These are phyloP conservation scores for Calonectria henricotiae DNA, from an alignment of 2,329 filamentous ascomycete species.

Conservation along the genomic window DNA sequence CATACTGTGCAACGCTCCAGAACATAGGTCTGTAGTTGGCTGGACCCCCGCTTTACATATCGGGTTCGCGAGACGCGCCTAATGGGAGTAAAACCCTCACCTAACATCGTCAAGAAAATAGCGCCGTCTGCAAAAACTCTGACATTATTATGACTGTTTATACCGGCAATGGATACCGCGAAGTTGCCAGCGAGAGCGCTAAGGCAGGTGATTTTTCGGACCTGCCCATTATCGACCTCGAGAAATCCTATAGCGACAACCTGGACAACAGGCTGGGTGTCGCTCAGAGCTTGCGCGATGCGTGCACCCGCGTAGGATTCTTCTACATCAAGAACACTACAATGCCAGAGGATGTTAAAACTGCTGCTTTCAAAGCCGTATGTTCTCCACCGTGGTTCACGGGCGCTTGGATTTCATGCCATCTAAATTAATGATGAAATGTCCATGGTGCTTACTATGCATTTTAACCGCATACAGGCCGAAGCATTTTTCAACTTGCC, in stretches of 20 bases:
- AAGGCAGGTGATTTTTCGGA: constrained; percentile 6
- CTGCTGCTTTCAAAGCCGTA: constrained; percentile 16
- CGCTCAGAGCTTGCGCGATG: constrained; percentile 14
- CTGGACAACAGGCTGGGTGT: constrained; percentile 12
- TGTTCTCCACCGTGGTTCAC: neutral
- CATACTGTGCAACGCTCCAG: constrained; percentile 1
- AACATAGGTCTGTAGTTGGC: neutral
- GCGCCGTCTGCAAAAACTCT: constrained; percentile 13
- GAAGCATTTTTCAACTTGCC: constrained; percentile 22
- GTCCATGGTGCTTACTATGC: neutral
- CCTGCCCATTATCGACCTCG: constrained; percentile 14
- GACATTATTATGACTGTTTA: constrained; percentile 9
- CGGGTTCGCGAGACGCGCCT: constrained; percentile 14
- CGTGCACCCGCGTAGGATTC: constrained; percentile 18
- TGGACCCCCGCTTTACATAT: constrained; percentile 23
- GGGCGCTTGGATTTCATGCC: neutral
- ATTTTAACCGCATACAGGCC: neutral
- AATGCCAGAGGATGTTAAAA: constrained; percentile 5
- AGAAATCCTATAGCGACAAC: constrained; percentile 21
- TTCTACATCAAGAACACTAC: constrained; percentile 22
- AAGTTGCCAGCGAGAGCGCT: constrained; percentile 3
- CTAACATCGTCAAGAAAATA: constrained; percentile 18
- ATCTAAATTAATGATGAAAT: too few relatives aligned
- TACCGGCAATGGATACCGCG: constrained; percentile 10
- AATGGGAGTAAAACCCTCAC: constrained; percentile 23